Base-by-base conservation (phyloP, 108 stramenopile genomes). In the Pelagomonas calceolata region DNA sequence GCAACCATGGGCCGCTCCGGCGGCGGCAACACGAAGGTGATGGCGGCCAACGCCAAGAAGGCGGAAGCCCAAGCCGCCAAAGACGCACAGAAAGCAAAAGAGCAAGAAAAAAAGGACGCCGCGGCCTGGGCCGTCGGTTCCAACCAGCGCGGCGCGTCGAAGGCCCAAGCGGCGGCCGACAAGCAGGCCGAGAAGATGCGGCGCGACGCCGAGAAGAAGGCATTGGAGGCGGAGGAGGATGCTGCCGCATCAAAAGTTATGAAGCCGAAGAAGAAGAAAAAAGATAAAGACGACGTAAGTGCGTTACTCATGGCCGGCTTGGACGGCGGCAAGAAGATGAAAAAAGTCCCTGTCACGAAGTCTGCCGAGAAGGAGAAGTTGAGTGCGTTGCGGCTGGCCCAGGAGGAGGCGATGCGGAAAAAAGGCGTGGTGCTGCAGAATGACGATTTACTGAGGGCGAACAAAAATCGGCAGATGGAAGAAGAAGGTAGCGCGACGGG, bases 401-500 rank as follows among this genome's bases (percentile, higher is more conserved):
- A 30, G 14, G 64, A 71, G 70, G 4, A 32, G 16, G 63, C 64
- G 0, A 12, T 34, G 32, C 63, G 30, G 34, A 64, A 71, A 14
- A 60, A 60, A 26, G 51, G 51, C 51, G 29, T 60, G 21, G 51
- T 60, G 21, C 1, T 60, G 21, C 21, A 60, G 21, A 26, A 12
- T 3, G 34, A 31, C 17, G 64, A 60, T n/a, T 26, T 37, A 65
- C 4, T 72, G 64, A 29, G 63, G 64, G 29, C 71, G 34, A 72
- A 72, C 64, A 4, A 26, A 3, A 72, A 72, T 21, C 63, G 64
- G 10, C 29, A 37, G 35, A 26, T 32, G n/a, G 64, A 33, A n/a
- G 71, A 36, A 30, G 71, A 64, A 15, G 71, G 65, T 34, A 30
- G 21, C 17, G 71, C 71, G 29, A 37, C 65, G 30, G 92, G 90